Base-by-base conservation (phyloP, 164 flowering plant genomes). In the Cinnamomum chago region DNA sequence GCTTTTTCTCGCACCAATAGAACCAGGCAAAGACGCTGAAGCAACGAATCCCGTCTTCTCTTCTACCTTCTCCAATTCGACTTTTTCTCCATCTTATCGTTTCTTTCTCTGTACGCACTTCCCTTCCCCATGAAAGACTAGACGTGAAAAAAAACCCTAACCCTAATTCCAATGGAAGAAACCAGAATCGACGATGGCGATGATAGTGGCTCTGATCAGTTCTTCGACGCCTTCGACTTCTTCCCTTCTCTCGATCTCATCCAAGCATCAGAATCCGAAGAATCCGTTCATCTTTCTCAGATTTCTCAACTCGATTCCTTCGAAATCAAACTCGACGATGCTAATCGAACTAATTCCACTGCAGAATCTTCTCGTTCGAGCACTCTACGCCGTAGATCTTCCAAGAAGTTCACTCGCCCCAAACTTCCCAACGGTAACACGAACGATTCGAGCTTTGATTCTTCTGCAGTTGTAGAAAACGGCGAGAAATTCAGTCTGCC, bases 211-310 rank as follows among this genome's bases (percentile, higher is more conserved):
- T 66, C 65, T 73, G 78, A 71, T 62, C 64, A 65, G 6, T 86
- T 86, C 82, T 65, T 78, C 72, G 92, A 89, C 60, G 86, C 88
- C 9, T 18, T 67, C 30, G 87, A 87, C 50, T 87, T 82, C 3
- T 84, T 86, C 62, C 83, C 87, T 13, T 80, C 81, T 72, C 65
- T 65, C 70, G 88, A 87, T 77, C 84, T 80, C 77, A 27, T 28
- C 18, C 67, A 51, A 70, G 50, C 40, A 18, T 65, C 64, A 72
- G 70, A 80, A 71, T 50, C 81, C 6, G 79, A 68, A 33, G 66
- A 22, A 52, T 73, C 82, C 65, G 70, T 58, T n/a, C 82, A 82
- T 51, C 69, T 52, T n/a, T 1, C 71, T n/a, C 82, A 81, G 47
- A 66, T 52, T 23, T 1, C 71, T 58, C 69, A 25, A 67, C 15